A percentile compares a stretch with the other conserved stretches of the same genome.
Conservation (phyloP, 345 rosid genomes). For the thale cress (Arabidopsis thaliana) region TAIR10.1 NC_003076.8:25356501-25357000, state of each 20-base stretch:
- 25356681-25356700: not conserved
- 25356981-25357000: not conserved
- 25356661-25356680: slow-evolving; percentile 12
- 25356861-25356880: no score
- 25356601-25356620: slow-evolving; percentile 74
- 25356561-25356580: slow-evolving; percentile 66
- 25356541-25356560: slow-evolving; percentile 68
- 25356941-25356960: not conserved
- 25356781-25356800: not conserved
- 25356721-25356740: not conserved
- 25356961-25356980: not conserved
- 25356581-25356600: slow-evolving; percentile 37
- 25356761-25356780: not conserved
- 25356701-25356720: not conserved
- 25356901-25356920: not conserved
- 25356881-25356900: not conserved
- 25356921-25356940: not conserved
- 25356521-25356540: slow-evolving; percentile 57
- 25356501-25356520: slow-evolving; percentile 71
- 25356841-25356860: no score
- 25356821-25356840: not conserved
- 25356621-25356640: slow-evolving; percentile 14
- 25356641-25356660: slow-evolving; percentile 1
- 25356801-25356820: not conserved
- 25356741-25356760: not conserved